Base-by-base conservation (phyloP, 2,329 filamentous ascomycete species). In the Hymenotorrendiella dingleyae region DNA sequence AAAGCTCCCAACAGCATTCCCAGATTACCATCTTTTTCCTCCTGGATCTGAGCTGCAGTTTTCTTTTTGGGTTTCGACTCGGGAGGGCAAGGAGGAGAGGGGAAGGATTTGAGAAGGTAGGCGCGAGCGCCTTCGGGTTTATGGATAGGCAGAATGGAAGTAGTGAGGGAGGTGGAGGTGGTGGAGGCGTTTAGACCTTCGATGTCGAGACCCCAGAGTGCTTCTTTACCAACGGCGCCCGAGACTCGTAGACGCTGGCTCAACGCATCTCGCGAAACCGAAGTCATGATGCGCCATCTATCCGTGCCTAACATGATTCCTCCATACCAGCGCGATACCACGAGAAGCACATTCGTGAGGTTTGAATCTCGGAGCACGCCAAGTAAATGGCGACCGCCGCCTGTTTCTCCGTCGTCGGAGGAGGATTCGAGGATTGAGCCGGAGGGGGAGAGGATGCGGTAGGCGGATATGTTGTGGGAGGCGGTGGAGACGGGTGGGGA, bases 1-100 rank as follows among this genome's bases (percentile, higher is more conserved):
- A 94, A 67, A 0, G 85, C 81, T 3, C 78, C 82, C 0, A 94
- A 68, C 3, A 94, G 62, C 43, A 82, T 65, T 0, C 78, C 78
- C 1, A 93, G 66, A 54, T 88, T 89, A 43, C 75, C 71, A 54
- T 84, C 78, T 54, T 78, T 86, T 57, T 86, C 78, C 1, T 70
- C 67, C 14, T 76, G 72, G 9, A 74, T 53, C 8, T 68, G 68
- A 37, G 72, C 68, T 4, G 63, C 62, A 2, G 75, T 74, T 56
- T 69, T 76, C 60, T 74, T 80, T 62, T 75, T 78, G 4, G 60
- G 53, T 29, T 58, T 42, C 5, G 43, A 29, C 23, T 56, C 54
- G 1, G 42, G 36, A 45, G 44, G 44, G 4, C 47, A 28, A 12
- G 54, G 54, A 1, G 62, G 51, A 17, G 70, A 63, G 0, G 66